Conservation (phyloP, 2,329 filamentous ascomycete species). For the Monosporascus sp. region DNA sequence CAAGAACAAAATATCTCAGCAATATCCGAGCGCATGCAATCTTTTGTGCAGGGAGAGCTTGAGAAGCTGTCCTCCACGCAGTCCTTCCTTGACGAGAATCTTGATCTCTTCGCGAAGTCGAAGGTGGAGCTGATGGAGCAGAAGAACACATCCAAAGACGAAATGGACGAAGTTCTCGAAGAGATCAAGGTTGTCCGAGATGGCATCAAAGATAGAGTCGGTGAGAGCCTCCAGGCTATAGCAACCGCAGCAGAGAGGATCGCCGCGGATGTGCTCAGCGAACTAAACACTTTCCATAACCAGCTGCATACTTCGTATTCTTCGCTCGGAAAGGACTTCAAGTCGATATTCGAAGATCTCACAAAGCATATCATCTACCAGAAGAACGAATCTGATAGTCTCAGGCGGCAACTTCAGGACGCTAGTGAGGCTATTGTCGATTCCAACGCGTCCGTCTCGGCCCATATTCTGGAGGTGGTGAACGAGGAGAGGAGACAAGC, state of each 20-base stretch:
- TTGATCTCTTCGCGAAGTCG: slow-evolving; percentile 60
- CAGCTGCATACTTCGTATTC: slow-evolving; percentile 83
- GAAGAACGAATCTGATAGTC: slow-evolving; percentile 65
- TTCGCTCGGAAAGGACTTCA: slow-evolving; percentile 79
- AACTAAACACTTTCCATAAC: slow-evolving; percentile 77
- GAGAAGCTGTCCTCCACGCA: slow-evolving; percentile 66
- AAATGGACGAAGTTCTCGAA: slow-evolving; percentile 86
- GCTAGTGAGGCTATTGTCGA: slow-evolving; percentile 64
- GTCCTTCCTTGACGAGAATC: slow-evolving; percentile 63
- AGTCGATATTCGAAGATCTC: slow-evolving; percentile 75
- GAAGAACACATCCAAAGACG: slow-evolving; percentile 65
- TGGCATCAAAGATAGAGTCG: slow-evolving; percentile 79
- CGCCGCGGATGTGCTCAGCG: slow-evolving; percentile 79
- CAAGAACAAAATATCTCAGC: slow-evolving; percentile 66
- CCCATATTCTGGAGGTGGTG: slow-evolving; percentile 61
- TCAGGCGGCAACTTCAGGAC: slow-evolving; percentile 65
- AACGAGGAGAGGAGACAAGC: slow-evolving; percentile 71
- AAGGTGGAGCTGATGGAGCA: slow-evolving; percentile 63
- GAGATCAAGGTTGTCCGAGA: slow-evolving; percentile 89
- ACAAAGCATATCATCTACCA: slow-evolving; percentile 70
- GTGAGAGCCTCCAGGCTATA: slow-evolving; percentile 76
- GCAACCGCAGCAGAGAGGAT: slow-evolving; percentile 83
- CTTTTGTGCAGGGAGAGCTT: slow-evolving; percentile 71
- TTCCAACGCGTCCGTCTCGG: slow-evolving; percentile 62
- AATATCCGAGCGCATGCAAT: slow-evolving; percentile 67